phyloP scores from a whole-genome alignment of 1,139 yeast genomes.

The Nematodospora anomalae region DNA sequence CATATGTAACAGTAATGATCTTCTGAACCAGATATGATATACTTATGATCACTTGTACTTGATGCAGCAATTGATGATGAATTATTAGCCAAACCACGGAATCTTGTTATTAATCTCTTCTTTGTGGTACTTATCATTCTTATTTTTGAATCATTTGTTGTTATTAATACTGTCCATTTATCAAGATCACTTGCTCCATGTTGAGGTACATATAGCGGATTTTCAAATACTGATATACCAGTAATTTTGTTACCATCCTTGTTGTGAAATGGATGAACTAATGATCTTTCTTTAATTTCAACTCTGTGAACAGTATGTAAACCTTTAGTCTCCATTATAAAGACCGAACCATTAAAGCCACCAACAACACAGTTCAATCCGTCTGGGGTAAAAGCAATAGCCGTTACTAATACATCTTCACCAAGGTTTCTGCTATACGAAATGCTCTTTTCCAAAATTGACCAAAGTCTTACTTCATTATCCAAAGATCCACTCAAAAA shows the following conservation, averaged over 20 bases:
- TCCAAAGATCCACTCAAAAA: slow-evolving; percentile 84
- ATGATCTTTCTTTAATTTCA: slow-evolving; percentile 43
- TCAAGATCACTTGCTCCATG: slow-evolving; percentile 13
- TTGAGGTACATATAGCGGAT: slow-evolving; percentile 14
- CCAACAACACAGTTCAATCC: slow-evolving; percentile 72
- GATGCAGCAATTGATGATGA: slow-evolving; percentile 73
- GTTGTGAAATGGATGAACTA: slow-evolving; percentile 27
- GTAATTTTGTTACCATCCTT: slow-evolving; percentile 41
- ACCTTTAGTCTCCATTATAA: slow-evolving; percentile 65
- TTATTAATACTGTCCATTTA: slow-evolving; percentile 47
- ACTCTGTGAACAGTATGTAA: slow-evolving; percentile 54
- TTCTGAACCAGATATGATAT: slow-evolving; percentile 61
- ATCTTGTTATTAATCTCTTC: slow-evolving; percentile 60
- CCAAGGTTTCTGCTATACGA: slow-evolving; percentile 39
- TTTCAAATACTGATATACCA: slow-evolving; percentile 37
- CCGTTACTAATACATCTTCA: slow-evolving; percentile 66
- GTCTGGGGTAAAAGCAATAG: slow-evolving; percentile 68
- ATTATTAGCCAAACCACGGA: slow-evolving; percentile 71
- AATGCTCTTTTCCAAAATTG: slow-evolving; percentile 60
- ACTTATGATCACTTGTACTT: slow-evolving; percentile 53
- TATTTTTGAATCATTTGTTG: slow-evolving; percentile 81
- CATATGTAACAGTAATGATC: slow-evolving; percentile 75
- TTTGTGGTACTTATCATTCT: slow-evolving; percentile 62
- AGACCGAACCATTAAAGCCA: slow-evolving; percentile 74
- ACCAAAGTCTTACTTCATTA: slow-evolving; percentile 78